Evolutionary conservation across 345 rosid species (phyloP), one percentile per base, ranked within the genome.

Genomic region (Cardamine chenopodiifolia): DNA sequence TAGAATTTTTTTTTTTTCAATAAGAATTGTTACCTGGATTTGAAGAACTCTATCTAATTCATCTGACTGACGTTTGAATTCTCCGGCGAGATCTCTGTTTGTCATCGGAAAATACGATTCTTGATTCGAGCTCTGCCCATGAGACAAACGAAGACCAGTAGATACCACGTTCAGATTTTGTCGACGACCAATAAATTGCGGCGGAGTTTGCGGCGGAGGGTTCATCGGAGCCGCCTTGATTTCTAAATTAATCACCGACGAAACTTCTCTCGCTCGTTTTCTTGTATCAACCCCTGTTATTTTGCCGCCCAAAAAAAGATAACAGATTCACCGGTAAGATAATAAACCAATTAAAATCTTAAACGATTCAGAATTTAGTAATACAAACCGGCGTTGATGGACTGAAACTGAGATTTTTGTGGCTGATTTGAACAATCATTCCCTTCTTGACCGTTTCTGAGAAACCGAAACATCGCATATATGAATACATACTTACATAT

Each of bases 31-130:
- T 55, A 91, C 98, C 97, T 94, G 97, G 32, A 72, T 79, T 35
- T 81, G 97, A 72, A 94, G 91, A 76, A 85, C 83, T 68, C 83
- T 90, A 68, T 90, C 95, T 32, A 91, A 59, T 62, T 94, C 97
- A 15, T 88, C 95, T 4, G 91, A 60, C 45, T 91, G 97, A 15
- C 77, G 86, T 80, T 88, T 86, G 67, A 87, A 78, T 81, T 90
- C 89, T 18, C 83, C 25, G 62, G 88, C 68, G 45, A 93, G 71
- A 72, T 91, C 91, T 66, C 88, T 85, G 1, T 85, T 78, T 2
- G 82, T 4, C 4, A 85, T 34, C 28, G 78, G 52, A 11, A 61
- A 67, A 34, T 60, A 8, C 5, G 68, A 66, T 10, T 64, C 80
- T 11, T 32, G 82, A 11, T 82, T 85, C 11, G 79, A 86, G 12